Evolutionary conservation across 139 green algal species (phyloP).

Genomic region (Zygnema cylindricum): DNA sequence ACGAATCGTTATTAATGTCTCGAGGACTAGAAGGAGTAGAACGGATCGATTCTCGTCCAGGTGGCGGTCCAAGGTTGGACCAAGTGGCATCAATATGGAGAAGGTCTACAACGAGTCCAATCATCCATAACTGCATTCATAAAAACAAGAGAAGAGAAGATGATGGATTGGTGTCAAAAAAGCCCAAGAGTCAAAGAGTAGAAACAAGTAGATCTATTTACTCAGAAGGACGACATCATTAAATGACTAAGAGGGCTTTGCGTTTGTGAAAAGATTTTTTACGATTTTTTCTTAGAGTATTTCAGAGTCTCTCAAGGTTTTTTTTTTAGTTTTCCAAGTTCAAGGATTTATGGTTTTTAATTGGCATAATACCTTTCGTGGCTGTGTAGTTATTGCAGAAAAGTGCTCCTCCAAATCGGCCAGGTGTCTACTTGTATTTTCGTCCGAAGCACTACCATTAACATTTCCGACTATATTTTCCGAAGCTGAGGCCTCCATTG

Average conservation of each 20-base stretch:
- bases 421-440: neutral
- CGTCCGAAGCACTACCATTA: neutral
- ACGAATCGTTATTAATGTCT: neutral
- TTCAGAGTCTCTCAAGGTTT: too few relatives aligned
- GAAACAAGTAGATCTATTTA: too few relatives aligned
- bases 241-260: too few relatives aligned
- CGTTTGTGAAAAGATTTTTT: too few relatives aligned
- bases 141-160: too few relatives aligned
- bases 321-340: too few relatives aligned
- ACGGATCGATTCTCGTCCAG: neutral
- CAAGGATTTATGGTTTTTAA: too few relatives aligned
- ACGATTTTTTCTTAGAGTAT: too few relatives aligned
- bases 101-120: conserved; percentile 3
- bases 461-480: neutral
- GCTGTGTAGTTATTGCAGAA: conserved; percentile 6
- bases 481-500: conserved; percentile 27
- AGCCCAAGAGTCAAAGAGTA: too few relatives aligned
- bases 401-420: conserved; percentile 27
- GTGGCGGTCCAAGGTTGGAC: neutral
- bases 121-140: conserved; percentile 20
- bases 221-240: too few relatives aligned
- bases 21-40: neutral
- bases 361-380: neutral
- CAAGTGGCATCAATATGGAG: conserved; percentile 13
- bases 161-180: too few relatives aligned